Evolutionary conservation across 345 rosid species (phyloP), one percentile per base, ranked within the genome.

Genomic region (Garcia nutans): DNA sequence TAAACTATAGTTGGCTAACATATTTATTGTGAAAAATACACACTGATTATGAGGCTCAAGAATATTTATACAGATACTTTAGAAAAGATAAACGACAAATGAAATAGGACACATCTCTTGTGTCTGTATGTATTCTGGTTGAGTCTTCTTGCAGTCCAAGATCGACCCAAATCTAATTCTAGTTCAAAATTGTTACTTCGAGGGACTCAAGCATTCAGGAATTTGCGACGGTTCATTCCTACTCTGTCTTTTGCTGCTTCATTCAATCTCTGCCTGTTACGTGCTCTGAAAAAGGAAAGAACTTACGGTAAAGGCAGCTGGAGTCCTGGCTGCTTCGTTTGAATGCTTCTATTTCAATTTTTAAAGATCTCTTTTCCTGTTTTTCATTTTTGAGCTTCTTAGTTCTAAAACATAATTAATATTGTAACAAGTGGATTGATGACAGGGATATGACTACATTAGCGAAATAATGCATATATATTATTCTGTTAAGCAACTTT

Each of bases 371-470:
- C 6, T 57, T 22, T 22, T n/a, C 41, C 41, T 37, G 10, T 22
- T 49, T 15, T 16, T 52, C 41, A 28, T 69, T 47, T 72, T 58
- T 41, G 54, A 49, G 75, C 23, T 41, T 44, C 56, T 60, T n/a
- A 73, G 11, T 41, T 44, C 56, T 60, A 44, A 73, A 20, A 15
- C 44, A 17, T 45, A 26, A 61, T 61, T 45, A 61, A n/a, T 73
- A n/a, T 5, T 24, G 37, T 60, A 9, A 45, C 45, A 24, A 73
- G 6, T 49, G 20, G 72, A 19, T 10, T 65, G 5, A 47, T 64
- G 63, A 54, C 71, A 65, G 65, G 52, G 8, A 11, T 15, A n/a
- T 74, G 71, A 74, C 77, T 54, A 23, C 54, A 66, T 75, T n/a
- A 64, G 12, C 37, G 64, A 19, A 50, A 63, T 50, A 4, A 74